Conservation (phyloP, 2,329 filamentous ascomycete species). For the Hymenoscyphus linearis region DNA sequence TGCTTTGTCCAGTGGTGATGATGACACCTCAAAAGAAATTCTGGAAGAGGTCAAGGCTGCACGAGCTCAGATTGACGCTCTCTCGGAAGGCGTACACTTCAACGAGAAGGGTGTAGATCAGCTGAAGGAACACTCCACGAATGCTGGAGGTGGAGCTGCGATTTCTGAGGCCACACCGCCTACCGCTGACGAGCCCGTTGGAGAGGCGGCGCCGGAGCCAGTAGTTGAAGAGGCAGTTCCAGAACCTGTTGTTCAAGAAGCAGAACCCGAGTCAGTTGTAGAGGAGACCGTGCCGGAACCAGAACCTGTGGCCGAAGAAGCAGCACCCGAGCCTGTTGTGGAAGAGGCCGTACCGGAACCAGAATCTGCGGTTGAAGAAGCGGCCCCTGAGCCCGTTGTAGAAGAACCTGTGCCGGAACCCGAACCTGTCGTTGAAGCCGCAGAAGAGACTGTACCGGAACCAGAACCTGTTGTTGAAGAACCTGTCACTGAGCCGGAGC, state of each 20-base stretch:
- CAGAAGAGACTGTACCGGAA: not conserved
- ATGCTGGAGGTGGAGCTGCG: not conserved
- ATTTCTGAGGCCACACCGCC: conserved; percentile 8
- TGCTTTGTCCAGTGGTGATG: conserved; percentile 8
- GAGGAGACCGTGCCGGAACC: not conserved
- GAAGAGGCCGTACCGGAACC: not conserved
- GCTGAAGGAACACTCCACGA: conserved; percentile 11
- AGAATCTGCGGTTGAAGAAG: not conserved
- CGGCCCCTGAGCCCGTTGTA: too few relatives aligned
- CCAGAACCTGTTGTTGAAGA: conserved; percentile 2
- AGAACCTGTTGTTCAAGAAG: not conserved
- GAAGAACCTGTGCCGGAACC: not conserved
- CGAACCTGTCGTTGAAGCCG: too few relatives aligned
- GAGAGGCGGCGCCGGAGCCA: not conserved
- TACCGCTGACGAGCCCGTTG: not conserved
- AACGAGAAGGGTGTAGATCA: conserved; percentile 17
- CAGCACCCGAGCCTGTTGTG: too few relatives aligned
- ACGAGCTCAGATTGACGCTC: conserved; percentile 10
- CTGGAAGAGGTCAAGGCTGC: conserved; percentile 22
- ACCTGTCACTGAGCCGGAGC: not conserved
- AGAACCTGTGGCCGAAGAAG: not conserved
- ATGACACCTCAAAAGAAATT: conserved; percentile 11
- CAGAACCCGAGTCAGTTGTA: not conserved
- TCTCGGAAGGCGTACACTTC: conserved; percentile 16
- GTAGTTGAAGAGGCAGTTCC: not conserved